A percentile compares a stretch with the other conserved stretches of the same genome.
Evolutionary conservation across 2,329 filamentous ascomycete species (phyloP).

Genomic region (Trichoderma brevicompactum): DNA sequence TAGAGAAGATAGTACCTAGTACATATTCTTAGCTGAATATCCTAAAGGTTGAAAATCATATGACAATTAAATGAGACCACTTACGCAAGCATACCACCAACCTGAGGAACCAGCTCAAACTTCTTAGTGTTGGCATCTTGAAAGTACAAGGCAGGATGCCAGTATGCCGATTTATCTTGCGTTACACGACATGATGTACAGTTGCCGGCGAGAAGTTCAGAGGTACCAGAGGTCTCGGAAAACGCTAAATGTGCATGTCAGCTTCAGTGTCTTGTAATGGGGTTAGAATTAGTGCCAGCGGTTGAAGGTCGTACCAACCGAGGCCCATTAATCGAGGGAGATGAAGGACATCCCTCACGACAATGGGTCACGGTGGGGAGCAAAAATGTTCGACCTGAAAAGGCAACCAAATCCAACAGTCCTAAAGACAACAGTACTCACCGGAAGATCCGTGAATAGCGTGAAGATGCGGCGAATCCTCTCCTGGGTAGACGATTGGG

Average conservation of each 20-base stretch:
- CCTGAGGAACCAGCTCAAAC: slow-evolving; percentile 70
- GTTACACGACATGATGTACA: slow-evolving; percentile 83
- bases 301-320: not conserved
- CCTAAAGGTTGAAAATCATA: not conserved
- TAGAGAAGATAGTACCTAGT: slow-evolving; percentile 82
- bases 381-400: not conserved
- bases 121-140: slow-evolving; percentile 65
- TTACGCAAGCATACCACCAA: slow-evolving; percentile 84
- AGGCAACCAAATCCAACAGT: slow-evolving; percentile 33
- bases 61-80: slow-evolving; percentile 43
- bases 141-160: slow-evolving; percentile 82
- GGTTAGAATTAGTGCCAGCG: not conserved
- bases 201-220: slow-evolving; percentile 61
- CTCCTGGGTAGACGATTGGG: slow-evolving; percentile 69
- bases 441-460: slow-evolving; percentile 75
- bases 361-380: not conserved
- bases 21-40: not conserved
- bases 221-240: slow-evolving; percentile 58
- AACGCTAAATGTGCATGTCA: slow-evolving; percentile 60
- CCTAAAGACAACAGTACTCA: slow-evolving; percentile 50
- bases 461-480: slow-evolving; percentile 69
- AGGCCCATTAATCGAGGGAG: not conserved
- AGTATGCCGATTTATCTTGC: slow-evolving; percentile 87
- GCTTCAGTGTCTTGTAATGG: not conserved
- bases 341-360: not conserved